Conservation (phyloP, 2,329 filamentous ascomycete species). For the Ampelomyces quisqualis region DNA sequence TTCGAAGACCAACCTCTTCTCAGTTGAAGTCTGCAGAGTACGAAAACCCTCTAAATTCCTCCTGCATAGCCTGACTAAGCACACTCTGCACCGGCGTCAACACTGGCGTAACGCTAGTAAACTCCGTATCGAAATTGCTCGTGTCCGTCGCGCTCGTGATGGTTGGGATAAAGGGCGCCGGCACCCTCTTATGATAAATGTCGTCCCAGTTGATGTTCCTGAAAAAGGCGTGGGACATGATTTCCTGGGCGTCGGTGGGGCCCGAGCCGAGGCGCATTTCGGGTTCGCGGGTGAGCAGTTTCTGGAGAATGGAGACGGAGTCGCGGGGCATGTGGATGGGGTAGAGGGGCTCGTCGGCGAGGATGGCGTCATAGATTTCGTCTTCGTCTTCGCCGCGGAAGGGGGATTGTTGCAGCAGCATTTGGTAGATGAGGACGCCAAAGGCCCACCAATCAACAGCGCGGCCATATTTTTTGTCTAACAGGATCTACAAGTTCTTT, state of each 20-base stretch:
- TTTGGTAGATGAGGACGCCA: slow-evolving; percentile 97
- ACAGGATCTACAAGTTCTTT: slow-evolving; percentile 68
- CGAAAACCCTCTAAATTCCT: slow-evolving; percentile 98
- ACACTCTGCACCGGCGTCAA: slow-evolving; percentile 81
- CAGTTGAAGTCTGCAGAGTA: slow-evolving; percentile 87
- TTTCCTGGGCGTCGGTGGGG: slow-evolving; percentile 94
- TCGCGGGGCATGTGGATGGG: slow-evolving; percentile 98
- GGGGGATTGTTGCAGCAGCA: slow-evolving; percentile 97
- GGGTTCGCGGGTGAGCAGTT: slow-evolving; percentile 91
- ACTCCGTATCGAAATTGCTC: slow-evolving; percentile 99
- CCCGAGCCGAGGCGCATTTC: slow-evolving; percentile 90
- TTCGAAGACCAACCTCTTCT: no score
- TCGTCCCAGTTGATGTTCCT: slow-evolving; percentile 98
- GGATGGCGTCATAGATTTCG: slow-evolving; percentile 98
- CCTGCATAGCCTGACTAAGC: slow-evolving; percentile 83
- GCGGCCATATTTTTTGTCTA: slow-evolving; percentile 97
- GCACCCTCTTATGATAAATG: slow-evolving; percentile 91
- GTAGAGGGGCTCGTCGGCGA: slow-evolving; percentile 95
- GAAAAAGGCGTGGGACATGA: slow-evolving; percentile 99
- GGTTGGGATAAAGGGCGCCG: slow-evolving; percentile 82
- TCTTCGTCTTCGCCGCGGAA: slow-evolving; percentile 99
- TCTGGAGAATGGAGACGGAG: slow-evolving; percentile 95
- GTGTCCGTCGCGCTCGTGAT: slow-evolving; percentile 95
- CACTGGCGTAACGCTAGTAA: slow-evolving; percentile 96
- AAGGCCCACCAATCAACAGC: slow-evolving; percentile 99